Base-by-base conservation (phyloP, 345 rosid genomes). In the Hibiscus syriacus region DNA sequence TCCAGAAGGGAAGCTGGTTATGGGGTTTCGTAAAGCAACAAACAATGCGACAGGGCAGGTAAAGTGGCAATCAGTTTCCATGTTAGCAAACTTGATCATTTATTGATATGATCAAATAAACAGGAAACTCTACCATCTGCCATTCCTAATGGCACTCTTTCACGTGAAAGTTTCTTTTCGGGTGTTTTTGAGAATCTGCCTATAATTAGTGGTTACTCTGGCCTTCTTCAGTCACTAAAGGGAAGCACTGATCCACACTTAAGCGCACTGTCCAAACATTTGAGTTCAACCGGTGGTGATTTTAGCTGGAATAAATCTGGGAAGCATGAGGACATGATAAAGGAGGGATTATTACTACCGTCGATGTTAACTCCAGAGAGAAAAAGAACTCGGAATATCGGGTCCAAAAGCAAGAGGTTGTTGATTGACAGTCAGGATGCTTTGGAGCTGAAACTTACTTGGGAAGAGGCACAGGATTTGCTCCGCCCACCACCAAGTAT, bases 1-100 rank as follows among this genome's bases (percentile, higher is more conserved):
- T 67, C 99, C 99, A 48, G 99, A 94, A 82, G 96, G 92, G 71
- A 94, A 94, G 78, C 97, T 94, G 58, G 85, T 94, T 54, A 89
- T 94, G 99, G 99, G 99, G 41, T 94, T 86, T 72, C 92, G 97
- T 78, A 94, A 94, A 84, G 97, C 99, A 55, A 83, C 91, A 55
- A 83, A 83, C 68, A 80, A 92, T 50, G 76, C 82, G 52, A 70
- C 83, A 61, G 72, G 80, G 74, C 96, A 90, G 96, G 99, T 94
- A 85, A 82, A 64, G 54, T 55, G 50, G 72, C 70, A 50, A 16
- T 48, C 45, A 62, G 39, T 55, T 76, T 72, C 57, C 71, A 30
- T 58, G 54, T 54, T 66, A 43, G 56, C 23, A 39, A 71, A 73
- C 52, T 72, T 76, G n/a, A 70, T 68, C 29, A 17, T 68, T 70